Percentiles rank a stretch among this genome's conserved stretches.
Conservation (phyloP, 495 filamentous ascomycete species). For the Parachaetomium inaequale region DNA sequence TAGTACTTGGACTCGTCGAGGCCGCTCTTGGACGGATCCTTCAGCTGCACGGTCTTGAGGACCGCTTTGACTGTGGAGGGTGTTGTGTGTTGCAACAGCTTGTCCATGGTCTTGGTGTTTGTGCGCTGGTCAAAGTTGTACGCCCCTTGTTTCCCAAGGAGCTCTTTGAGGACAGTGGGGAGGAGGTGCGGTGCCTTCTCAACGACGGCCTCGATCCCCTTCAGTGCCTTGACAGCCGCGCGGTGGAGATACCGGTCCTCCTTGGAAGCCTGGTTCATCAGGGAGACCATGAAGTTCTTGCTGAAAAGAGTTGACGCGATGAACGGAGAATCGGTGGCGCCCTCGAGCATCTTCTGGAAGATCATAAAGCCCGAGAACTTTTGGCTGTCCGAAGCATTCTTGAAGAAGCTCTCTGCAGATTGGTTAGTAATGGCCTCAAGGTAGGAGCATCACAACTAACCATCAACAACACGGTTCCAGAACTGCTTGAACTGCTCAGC, state of each 20-base stretch:
- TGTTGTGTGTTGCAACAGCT: constrained; percentile 62
- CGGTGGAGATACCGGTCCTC: constrained; percentile 80
- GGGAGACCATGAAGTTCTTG: constrained; percentile 73
- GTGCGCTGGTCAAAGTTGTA: constrained; percentile 83
- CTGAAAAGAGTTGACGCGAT: constrained; percentile 60
- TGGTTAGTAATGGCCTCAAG: constrained; percentile 25
- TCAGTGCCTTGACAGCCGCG: constrained; percentile 67
- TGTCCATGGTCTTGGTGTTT: constrained; percentile 83
- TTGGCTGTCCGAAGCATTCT: constrained; percentile 74
- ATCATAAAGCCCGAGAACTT: constrained; percentile 90
- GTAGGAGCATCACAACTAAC: constrained; percentile 46
- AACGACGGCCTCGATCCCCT: constrained; percentile 62
- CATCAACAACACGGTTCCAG: constrained; percentile 86
- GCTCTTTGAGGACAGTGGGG: constrained; percentile 54
- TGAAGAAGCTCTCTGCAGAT: constrained; percentile 66
- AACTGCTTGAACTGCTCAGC: constrained; percentile 64
- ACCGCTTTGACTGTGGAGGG: constrained; percentile 47
- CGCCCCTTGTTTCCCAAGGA: constrained; percentile 65
- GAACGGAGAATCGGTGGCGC: constrained; percentile 33
- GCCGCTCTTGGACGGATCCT: constrained; percentile 29
- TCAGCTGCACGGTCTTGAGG: constrained; percentile 39
- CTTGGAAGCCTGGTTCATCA: constrained; percentile 84
- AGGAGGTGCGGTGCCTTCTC: constrained; percentile 60
- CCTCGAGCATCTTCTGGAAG: constrained; percentile 65
- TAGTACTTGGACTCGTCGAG: constrained; percentile 42